Evolutionary conservation across 805 yeast genomes (phyloP).

Genomic region (Candida montana): DNA sequence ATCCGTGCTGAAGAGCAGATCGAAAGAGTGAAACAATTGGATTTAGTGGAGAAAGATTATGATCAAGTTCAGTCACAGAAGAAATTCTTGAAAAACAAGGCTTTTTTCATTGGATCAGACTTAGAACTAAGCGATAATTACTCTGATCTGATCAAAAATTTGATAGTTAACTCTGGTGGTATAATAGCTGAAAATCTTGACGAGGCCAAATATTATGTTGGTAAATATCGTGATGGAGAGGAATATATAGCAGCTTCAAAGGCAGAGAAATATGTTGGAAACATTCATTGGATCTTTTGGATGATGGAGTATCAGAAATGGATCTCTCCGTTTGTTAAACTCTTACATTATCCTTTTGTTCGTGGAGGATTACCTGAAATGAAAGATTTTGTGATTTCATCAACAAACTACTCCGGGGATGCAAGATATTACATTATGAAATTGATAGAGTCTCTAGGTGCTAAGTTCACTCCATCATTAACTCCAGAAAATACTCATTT

Average conservation of each 20-base stretch:
- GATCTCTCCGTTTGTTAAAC: conserved; percentile 46
- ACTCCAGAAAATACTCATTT: conserved; percentile 66
- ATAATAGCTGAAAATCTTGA: conserved; percentile 26
- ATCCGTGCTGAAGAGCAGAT: conserved; percentile 8
- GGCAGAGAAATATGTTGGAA: conserved; percentile 48
- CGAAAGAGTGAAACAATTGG: conserved; percentile 12
- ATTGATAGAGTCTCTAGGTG: conserved; percentile 67
- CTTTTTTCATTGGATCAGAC: conserved; percentile 50
- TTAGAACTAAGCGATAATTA: conserved; percentile 45
- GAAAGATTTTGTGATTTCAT: conserved; percentile 50
- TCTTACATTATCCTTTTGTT: conserved; percentile 67
- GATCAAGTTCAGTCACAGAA: conserved; percentile 9
- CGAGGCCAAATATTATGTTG: conserved; percentile 48
- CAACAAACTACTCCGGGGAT: conserved; percentile 83
- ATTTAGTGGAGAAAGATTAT: conserved; percentile 8
- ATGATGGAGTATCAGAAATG: conserved; percentile 52
- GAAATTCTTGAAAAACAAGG: conserved; percentile 37
- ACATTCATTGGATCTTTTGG: conserved; percentile 69
- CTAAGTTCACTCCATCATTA: conserved; percentile 60
- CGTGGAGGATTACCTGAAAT: conserved; percentile 47
- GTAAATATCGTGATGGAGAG: conserved; percentile 55
- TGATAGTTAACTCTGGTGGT: conserved; percentile 56
- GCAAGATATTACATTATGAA: conserved; percentile 67
- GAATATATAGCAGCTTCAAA: conserved; percentile 44
- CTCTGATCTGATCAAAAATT: conserved; percentile 32